Base-by-base conservation (phyloP, 805 yeast species). In the Pichia deserticola region DNA sequence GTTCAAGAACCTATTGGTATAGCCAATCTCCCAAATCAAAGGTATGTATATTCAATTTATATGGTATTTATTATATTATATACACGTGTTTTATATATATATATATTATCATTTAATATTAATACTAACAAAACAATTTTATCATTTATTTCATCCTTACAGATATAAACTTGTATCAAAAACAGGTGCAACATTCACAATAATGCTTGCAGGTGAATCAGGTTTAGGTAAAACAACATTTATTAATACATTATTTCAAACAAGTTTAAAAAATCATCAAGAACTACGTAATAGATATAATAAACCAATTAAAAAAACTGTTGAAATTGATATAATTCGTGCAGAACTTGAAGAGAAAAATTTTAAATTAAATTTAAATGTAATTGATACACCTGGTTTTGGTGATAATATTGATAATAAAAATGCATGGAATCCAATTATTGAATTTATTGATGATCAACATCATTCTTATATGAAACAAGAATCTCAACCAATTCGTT, bases 161-260 rank as follows among this genome's bases (percentile, higher is more conserved):
- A 79, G 85, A 64, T 85, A 84, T 70, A 86, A 84, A 64, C 79
- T 84, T 54, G 85, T 85, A 46, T 81, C 86, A 51, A 82, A 82
- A 56, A 73, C 79, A 58, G 95, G 93, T 41, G 85, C 89, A 51
- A 75, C 81, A 27, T 82, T 86, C 71, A 86, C 89, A 38, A 55
- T 86, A 56, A 84, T 88, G 89, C 82, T 88, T 30, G 88, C 89
- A 43, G 97, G 97, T 59, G 97, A 89, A 66, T 80, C 90, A 44
- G 96, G 97, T 7, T 71, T 89, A 46, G 97, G 97, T 53, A 88
- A 89, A 66, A 84, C 95, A n/a, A 89, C 97, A 0, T 89, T 89
- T 57, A 74, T 89, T 65, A 87, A 88, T 68, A 88, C 96, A 2
- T 67, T 89, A 51, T 87, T 90, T 67, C 93, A 87, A 66, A 78